Percentiles rank a stretch among this genome's conserved stretches.
phyloP scores from a whole-genome alignment of 139 green algal species.

The Chlorella sp. region DNA sequence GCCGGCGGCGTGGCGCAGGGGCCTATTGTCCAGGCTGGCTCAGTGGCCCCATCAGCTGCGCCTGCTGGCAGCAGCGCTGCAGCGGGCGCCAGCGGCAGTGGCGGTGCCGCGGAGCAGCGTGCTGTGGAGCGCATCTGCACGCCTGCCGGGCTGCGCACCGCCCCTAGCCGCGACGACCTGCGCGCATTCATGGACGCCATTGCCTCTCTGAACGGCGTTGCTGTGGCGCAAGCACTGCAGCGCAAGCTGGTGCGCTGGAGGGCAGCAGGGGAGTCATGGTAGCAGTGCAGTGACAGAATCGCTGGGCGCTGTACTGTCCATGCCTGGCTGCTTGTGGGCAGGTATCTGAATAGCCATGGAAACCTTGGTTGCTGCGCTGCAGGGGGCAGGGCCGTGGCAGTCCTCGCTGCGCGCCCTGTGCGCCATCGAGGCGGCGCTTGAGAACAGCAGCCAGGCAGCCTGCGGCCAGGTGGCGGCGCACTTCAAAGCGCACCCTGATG shows the following conservation, averaged over 20 bases:
- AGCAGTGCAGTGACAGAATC: too few species aligned
- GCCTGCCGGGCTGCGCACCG: slow-evolving; percentile 69
- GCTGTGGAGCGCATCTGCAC: slow-evolving; percentile 72
- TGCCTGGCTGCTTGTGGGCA: too few species aligned
- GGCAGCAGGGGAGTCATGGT: background rate
- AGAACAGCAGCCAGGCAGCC: slow-evolving; percentile 56
- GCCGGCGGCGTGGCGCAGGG: background rate
- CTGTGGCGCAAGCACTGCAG: slow-evolving; percentile 68
- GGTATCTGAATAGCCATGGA: too few species aligned
- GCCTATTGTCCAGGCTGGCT: background rate
- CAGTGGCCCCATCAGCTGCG: background rate
- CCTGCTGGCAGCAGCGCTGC: background rate
- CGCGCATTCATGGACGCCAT: slow-evolving; percentile 72
- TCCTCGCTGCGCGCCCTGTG: slow-evolving; percentile 73
- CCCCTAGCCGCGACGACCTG: slow-evolving; percentile 69
- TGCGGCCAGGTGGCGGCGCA: slow-evolving; percentile 76
- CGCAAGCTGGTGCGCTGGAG: slow-evolving; percentile 70
- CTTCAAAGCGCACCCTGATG: slow-evolving; percentile 70
- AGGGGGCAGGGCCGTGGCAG: slow-evolving; percentile 70
- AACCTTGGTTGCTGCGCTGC: background rate
- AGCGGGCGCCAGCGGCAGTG: background rate
- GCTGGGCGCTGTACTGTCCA: too few species aligned
- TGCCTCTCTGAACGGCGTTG: slow-evolving; percentile 67
- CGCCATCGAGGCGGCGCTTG: slow-evolving; percentile 76
- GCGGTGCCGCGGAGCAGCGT: background rate